Percentiles rank a stretch among this genome's conserved stretches.
Evolutionary conservation across 1,139 yeast genomes (phyloP).

Genomic region (Pneumocystis wakefieldiae): DNA sequence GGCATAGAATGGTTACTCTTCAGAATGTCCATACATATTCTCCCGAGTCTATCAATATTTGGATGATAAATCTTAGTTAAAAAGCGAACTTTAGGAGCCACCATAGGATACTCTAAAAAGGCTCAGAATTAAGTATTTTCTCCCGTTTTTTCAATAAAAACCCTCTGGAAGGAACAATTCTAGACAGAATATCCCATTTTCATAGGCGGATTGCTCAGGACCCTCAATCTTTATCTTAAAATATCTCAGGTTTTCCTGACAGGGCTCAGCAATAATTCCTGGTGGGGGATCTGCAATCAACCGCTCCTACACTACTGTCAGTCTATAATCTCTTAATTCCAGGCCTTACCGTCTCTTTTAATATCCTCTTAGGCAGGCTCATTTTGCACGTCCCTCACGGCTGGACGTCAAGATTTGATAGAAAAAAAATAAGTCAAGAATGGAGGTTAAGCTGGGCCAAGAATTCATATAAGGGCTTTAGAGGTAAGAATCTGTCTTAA

Average conservation of each 20-base stretch:
- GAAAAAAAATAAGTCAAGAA: not conserved
- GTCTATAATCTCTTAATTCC: not conserved
- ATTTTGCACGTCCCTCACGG: slow-evolving; percentile 2
- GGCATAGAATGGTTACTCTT: slow-evolving; percentile 38
- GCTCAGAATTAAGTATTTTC: slow-evolving; percentile 48
- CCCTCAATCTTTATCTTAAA: slow-evolving; percentile 85
- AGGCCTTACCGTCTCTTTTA: slow-evolving; percentile 37
- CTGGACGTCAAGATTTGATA: not conserved
- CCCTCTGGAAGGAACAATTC: not conserved
- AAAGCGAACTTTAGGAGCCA: slow-evolving; percentile 30
- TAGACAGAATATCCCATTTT: slow-evolving; percentile 22
- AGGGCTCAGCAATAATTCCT: slow-evolving; percentile 85
- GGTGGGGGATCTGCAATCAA: slow-evolving; percentile 90
- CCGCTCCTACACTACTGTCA: slow-evolving; percentile 61
- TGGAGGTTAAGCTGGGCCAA: not conserved
- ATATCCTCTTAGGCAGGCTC: slow-evolving; percentile 61
- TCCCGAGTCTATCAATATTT: slow-evolving; percentile 83
- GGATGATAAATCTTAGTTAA: slow-evolving; percentile 92
- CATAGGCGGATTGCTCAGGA: slow-evolving; percentile 74
- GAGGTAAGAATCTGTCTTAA: not conserved
- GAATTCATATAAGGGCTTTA: no score
- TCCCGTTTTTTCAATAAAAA: not conserved
- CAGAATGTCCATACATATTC: slow-evolving; percentile 87
- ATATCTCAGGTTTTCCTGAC: slow-evolving; percentile 82
- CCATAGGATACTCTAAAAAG: slow-evolving; percentile 59